phyloP scores from a whole-genome alignment of 345 rosid species.

The Murraya paniculata region DNA sequence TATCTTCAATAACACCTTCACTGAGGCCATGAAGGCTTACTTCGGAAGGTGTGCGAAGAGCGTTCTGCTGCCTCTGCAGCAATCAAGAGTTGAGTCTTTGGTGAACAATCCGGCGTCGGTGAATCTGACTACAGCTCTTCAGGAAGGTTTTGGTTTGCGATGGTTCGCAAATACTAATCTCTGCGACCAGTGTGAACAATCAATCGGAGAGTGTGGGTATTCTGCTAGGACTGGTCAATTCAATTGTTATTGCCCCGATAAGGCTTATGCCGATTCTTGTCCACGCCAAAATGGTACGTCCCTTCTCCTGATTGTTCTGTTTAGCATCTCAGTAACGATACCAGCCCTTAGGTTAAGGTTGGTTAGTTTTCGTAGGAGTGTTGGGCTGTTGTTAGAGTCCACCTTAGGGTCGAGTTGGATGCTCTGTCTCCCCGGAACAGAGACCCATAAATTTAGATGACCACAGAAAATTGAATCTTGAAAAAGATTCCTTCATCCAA shows the following conservation, averaged over 20 bases:
- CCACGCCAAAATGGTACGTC: neutral
- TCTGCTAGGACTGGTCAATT: neutral
- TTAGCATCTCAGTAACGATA: too few relatives aligned
- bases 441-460: neutral
- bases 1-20: neutral
- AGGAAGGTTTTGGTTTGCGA: conserved; percentile 20
- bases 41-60: neutral
- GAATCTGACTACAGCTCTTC: neutral
- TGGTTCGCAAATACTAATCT: neutral
- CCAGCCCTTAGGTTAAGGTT: too few relatives aligned
- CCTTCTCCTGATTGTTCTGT: too few relatives aligned
- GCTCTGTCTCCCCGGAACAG: neutral
- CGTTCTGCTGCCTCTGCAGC: neutral
- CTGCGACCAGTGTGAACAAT: neutral
- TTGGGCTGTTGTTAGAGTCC: too few relatives aligned
- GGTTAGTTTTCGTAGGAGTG: too few relatives aligned
- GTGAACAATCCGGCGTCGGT: neutral
- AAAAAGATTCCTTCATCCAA: neutral
- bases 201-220: conserved; percentile 20
- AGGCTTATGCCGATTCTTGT: neutral
- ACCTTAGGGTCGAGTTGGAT: too few relatives aligned
- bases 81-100: neutral
- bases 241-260: conserved; percentile 19
- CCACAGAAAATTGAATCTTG: neutral
- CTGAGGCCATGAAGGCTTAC: neutral